Evolutionary conservation across 2,329 filamentous ascomycete genomes (phyloP).

Genomic region (Pseudogymnoascus sp.): DNA sequence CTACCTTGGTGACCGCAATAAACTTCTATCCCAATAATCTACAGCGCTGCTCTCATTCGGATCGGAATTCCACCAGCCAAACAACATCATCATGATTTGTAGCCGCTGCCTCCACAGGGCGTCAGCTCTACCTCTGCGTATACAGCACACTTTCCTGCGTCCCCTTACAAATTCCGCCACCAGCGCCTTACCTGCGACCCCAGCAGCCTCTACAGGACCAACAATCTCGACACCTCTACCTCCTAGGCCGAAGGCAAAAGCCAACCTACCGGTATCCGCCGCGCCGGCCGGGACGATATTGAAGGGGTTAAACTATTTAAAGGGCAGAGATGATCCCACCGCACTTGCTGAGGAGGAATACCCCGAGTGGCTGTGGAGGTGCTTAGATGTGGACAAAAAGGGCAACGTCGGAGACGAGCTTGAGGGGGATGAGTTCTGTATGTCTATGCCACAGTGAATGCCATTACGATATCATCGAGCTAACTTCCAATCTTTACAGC

Average conservation of each 20-base stretch:
- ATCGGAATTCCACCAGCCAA: neutral
- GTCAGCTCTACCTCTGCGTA: conserved; percentile 17
- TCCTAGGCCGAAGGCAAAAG: conserved; percentile 18
- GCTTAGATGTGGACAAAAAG: conserved; percentile 53
- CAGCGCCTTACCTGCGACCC: conserved; percentile 23
- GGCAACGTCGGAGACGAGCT: conserved; percentile 36
- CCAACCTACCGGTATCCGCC: conserved; percentile 18
- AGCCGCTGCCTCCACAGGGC: conserved; percentile 41
- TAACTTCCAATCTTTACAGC: conserved; percentile 37
- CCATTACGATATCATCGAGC: neutral
- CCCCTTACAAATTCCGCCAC: conserved; percentile 16
- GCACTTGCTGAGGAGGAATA: conserved; percentile 68
- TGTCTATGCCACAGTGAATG: conserved; percentile 29
- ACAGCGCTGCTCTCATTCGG: neutral
- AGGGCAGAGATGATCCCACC: conserved; percentile 63
- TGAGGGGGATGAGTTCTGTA: conserved; percentile 69
- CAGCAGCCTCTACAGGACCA: conserved; percentile 17
- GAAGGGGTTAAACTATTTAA: conserved; percentile 68
- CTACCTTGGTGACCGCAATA: neutral
- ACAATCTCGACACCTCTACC: conserved; percentile 28
- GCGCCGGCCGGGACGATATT: conserved; percentile 57
- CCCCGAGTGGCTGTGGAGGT: conserved; percentile 70
- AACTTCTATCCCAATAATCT: conserved; percentile 9
- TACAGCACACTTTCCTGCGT: conserved; percentile 12
- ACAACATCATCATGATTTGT: conserved; percentile 29